These are phyloP conservation scores for Pterulicium gracile DNA, from an alignment of 1,284 basidiomycete species.

Conservation along the genomic window DNA sequence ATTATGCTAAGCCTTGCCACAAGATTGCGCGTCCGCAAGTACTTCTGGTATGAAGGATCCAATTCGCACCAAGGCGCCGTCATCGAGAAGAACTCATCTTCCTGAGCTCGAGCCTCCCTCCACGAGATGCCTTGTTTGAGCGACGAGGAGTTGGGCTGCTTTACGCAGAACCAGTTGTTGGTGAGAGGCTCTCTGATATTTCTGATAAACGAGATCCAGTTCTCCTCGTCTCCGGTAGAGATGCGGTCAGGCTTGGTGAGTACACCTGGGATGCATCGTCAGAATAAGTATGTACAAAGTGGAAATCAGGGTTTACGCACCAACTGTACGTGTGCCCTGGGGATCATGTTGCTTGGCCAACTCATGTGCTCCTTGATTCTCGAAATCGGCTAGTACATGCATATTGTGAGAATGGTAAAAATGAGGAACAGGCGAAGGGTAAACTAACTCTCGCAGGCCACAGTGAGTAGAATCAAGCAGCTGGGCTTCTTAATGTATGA, in stretches of 20 bases:
- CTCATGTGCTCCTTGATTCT: constrained; percentile 58
- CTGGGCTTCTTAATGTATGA: constrained; percentile 53
- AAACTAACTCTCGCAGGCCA: constrained; percentile 60
- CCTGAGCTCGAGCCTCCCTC: constrained; percentile 44
- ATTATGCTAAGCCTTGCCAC: constrained; percentile 26
- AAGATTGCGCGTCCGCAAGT: constrained; percentile 29
- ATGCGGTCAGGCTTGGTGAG: constrained; percentile 77
- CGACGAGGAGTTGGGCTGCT: constrained; percentile 52
- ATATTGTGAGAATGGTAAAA: constrained; percentile 2
- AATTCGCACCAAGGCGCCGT: constrained; percentile 31
- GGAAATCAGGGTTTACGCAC: constrained; percentile 24
- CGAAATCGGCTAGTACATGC: constrained; percentile 55
- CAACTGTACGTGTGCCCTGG: constrained; percentile 55
- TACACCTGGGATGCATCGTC: too few relatives aligned
- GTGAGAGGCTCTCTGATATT: constrained; percentile 44
- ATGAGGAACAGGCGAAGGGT: constrained; percentile 3
- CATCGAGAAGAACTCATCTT: constrained; percentile 57
- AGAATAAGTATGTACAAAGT: neutral
- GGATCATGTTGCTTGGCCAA: constrained; percentile 49
- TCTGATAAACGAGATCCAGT: constrained; percentile 49
- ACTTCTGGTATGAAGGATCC: constrained; percentile 18
- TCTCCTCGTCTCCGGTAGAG: constrained; percentile 42
- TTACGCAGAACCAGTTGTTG: constrained; percentile 67
- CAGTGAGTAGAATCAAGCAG: constrained; percentile 59
- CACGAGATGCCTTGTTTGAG: constrained; percentile 47